Base-by-base conservation (phyloP, 106 monocot species). In the Ottelia alismoides region DNA sequence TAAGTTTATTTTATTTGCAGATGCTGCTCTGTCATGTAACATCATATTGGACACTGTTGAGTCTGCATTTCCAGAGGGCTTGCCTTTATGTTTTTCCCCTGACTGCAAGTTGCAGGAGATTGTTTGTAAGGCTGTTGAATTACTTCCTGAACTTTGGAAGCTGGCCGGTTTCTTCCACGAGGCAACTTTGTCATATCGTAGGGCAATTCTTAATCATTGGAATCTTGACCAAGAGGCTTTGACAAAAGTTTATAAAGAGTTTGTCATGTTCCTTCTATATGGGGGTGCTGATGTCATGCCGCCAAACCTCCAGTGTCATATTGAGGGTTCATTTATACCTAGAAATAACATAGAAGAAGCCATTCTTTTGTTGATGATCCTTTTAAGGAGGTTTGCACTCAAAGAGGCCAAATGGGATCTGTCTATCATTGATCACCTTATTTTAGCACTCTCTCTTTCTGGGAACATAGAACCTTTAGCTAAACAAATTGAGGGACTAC, bases 191-290 rank as follows among this genome's bases (percentile, higher is more conserved):
- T 65, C 94, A 44, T 96, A 96, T 56, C 53, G 88, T 5, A 55
- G 81, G 49, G 78, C 78, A 55, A 78, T 96, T 49, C 72, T 87
- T 25, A 61, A 59, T 49, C 18, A 52, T n/a, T 96, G 88, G 88
- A 84, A 82, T 29, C 84, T 96, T 46, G 74, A 81, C 49, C 45
- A 30, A 27, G 70, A 58, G 44, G 62, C 68, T 23, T 40, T 53
- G 31, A 71, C 75, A 30, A 73, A 61, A 57, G 72, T 88, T 62
- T 81, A 81, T 25, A 96, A 88, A 63, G 84, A 88, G 26, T 85
- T 96, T 74, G 94, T 84, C 21, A 48, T 96, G 31, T 78, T 84
- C 49, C 94, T 96, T 65, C 81, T 96, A 24, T 88, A 96, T 55
- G 73, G 78, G 23, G 84, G 94, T 20, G 73, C 64, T 61, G 94